Conservation (phyloP, 176 grass and related monocot species). For the Rhipidocladum racemiflorum region DNA sequence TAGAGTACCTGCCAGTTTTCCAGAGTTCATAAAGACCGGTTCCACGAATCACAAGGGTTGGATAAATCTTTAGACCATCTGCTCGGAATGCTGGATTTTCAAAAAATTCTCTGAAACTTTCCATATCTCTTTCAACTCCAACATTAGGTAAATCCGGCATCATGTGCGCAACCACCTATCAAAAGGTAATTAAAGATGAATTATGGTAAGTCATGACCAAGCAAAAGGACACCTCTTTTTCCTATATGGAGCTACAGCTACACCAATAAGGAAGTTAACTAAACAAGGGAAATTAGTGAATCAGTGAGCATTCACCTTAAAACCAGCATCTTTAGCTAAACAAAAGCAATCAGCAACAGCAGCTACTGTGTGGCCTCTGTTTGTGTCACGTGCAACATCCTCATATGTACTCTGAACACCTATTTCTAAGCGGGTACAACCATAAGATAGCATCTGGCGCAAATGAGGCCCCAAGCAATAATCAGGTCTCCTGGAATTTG, state of each 20-base stretch:
- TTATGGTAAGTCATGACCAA: conserved; percentile 3
- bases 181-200: not conserved
- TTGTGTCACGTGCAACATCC: conserved; percentile 95
- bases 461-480: conserved; percentile 93
- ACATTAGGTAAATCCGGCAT: conserved; percentile 99
- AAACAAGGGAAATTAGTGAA: not conserved
- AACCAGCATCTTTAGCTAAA: conserved; percentile 99
- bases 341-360: conserved; percentile 98
- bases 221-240: not conserved
- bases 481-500: conserved; percentile 82
- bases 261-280: conserved; percentile 10
- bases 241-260: not conserved
- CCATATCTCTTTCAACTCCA: conserved; percentile 89
- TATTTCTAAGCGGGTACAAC: conserved; percentile 95
- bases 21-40: conserved; percentile 99
- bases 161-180: conserved; percentile 94
- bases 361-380: conserved; percentile 89
- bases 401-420: conserved; percentile 98
- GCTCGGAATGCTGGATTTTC: conserved; percentile 84
- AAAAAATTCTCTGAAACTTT: conserved; percentile 98
- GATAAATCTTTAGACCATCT: conserved; percentile 97
- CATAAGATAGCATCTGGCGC: conserved; percentile 93
- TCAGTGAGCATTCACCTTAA: conserved; percentile 57
- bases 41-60: conserved; percentile 96
- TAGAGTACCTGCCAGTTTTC: conserved; percentile 92